Evolutionary conservation across 179 eudicot genomes (phyloP), one percentile per base, ranked within the genome.

Genomic region (Kewa caespitosa): DNA sequence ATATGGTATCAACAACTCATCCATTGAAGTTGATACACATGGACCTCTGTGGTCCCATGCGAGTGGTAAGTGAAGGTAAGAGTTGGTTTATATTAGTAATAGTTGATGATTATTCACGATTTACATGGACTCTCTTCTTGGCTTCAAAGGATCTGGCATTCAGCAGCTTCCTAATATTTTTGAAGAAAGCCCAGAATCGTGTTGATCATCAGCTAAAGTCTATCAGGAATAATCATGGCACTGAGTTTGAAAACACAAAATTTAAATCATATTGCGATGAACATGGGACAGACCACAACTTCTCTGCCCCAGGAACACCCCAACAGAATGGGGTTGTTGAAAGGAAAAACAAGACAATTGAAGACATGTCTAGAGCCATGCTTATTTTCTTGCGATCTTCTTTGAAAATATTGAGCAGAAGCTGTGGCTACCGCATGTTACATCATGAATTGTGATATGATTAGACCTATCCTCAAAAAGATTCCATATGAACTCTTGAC

Each of bases 401-500:
- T 32, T 8, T 8, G 32, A 57, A n/a, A n/a, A 2, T n/a, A 6
- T 31, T n/a, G 43, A 15, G 22, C 22, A 6, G 5, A 20, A n/a
- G n/a, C n/a, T n/a, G n/a, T 68, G 22, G 42, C 39, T 17, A 68
- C 55, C 1, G 1, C 54, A 39, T 68, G 55, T 28, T 41, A 68
- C n/a, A 41, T 68, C 3, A 13, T 11, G 0, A 68, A 68, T 39
- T 3, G 33, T 3, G 22, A 4, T 3, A 38, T 41, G 28, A n/a
- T 68, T 23, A 68, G 34, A 27, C 32, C 31, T 3, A 9, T 68
- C 33, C 20, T 41, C 1, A 23, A 41, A 5, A 68, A 68, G 28
- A 68, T 55, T 13, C 32, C 55, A 13, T 68, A 68, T 8, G 88
- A 85, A 60, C 85, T 81, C 86, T 83, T 85, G n/a, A n/a, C n/a